Evolutionary conservation across 2,329 filamentous ascomycete species (phyloP).

Genomic region (Zymoseptoria tritici): DNA sequence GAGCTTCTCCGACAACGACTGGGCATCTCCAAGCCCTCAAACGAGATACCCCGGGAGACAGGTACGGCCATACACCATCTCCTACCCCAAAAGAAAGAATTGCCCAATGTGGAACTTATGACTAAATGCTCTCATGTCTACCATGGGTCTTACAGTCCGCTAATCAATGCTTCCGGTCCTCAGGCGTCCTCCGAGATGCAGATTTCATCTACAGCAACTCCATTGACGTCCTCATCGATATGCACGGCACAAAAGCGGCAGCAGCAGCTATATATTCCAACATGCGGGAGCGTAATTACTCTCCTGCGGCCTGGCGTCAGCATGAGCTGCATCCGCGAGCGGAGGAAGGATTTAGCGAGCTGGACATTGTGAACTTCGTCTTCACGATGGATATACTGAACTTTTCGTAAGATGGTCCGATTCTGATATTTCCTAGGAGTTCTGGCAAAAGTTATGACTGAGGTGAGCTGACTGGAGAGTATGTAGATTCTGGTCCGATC

Average conservation of each 20-base stretch:
- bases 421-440: neutral
- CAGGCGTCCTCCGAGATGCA: conserved; percentile 72
- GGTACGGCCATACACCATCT: conserved; percentile 16
- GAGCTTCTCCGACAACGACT: conserved; percentile 78
- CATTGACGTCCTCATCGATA: conserved; percentile 85
- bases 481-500: conserved; percentile 74
- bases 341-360: conserved; percentile 24
- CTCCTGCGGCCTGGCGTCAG: conserved; percentile 74
- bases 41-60: conserved; percentile 26
- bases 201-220: conserved; percentile 86
- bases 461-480: conserved; percentile 4
- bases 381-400: conserved; percentile 97
- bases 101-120: neutral
- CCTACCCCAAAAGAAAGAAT: neutral
- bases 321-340: conserved; percentile 81
- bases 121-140: neutral
- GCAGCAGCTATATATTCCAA: conserved; percentile 69
- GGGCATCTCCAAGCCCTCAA: conserved; percentile 31
- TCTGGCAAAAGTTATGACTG: neutral
- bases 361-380: conserved; percentile 66
- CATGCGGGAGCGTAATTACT: conserved; percentile 80
- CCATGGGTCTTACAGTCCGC: conserved; percentile 21
- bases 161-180: conserved; percentile 42
- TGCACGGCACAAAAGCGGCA: conserved; percentile 72
- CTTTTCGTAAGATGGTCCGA: conserved; percentile 50